These are phyloP conservation scores for Pelagophyceae sp. DNA, from an alignment of 352 stramenopile genomes.

Conservation along the genomic window DNA sequence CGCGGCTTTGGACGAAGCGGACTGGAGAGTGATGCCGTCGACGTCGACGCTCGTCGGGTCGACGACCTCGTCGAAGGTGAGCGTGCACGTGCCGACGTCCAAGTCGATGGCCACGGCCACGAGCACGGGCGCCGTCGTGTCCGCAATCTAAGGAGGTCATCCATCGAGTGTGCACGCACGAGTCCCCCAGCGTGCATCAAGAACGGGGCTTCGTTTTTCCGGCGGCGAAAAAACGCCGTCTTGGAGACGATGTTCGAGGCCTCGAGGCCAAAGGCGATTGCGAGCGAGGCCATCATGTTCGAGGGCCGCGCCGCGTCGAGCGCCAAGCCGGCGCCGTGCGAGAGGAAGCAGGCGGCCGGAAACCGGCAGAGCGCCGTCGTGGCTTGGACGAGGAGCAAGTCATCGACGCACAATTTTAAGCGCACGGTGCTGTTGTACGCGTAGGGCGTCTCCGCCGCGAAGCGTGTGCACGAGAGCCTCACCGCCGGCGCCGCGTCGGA, in stretches of 20 bases:
- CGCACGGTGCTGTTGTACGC: background rate
- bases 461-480: background rate
- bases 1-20: too few relatives aligned
- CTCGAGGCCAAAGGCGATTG: background rate
- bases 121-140: constrained; percentile 10
- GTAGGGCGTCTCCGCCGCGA: background rate
- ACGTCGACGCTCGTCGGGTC: background rate
- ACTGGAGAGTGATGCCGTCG: constrained; percentile 16
- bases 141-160: too few relatives aligned
- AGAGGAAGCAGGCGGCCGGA: background rate
- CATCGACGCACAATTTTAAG: background rate
- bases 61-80: constrained; percentile 23
- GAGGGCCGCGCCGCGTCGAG: background rate
- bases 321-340: background rate
- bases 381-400: background rate
- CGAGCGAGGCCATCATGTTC: background rate
- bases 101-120: constrained; percentile 12
- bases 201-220: too few relatives aligned
- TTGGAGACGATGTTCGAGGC: background rate
- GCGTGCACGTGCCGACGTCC: constrained; percentile 8
- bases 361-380: background rate
- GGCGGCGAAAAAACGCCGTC: too few relatives aligned
- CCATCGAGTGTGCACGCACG: too few relatives aligned
- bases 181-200: too few relatives aligned
- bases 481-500: background rate